Evolutionary conservation across 2,329 filamentous ascomycete species (phyloP).

Genomic region (Polytolypa hystricis): DNA sequence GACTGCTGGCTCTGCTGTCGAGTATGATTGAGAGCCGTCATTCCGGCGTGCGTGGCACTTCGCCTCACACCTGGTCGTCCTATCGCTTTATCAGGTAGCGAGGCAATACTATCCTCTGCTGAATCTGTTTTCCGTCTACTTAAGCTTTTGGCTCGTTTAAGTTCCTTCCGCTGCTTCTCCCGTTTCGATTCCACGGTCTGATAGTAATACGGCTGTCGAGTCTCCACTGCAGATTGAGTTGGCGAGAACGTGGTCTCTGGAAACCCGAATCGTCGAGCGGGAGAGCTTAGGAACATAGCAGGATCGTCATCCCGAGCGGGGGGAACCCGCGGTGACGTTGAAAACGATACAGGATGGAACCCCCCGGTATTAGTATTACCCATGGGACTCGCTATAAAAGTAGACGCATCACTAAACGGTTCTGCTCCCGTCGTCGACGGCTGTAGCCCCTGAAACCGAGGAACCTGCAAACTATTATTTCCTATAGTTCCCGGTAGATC

Average conservation of each 20-base stretch:
- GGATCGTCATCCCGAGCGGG: conserved; percentile 30
- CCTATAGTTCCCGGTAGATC: too few species aligned
- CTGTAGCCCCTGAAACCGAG: conserved; percentile 27
- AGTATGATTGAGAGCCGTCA: conserved; percentile 18
- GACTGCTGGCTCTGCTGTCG: conserved; percentile 21
- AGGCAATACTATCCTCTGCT: conserved; percentile 21
- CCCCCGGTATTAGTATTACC: too few species aligned
- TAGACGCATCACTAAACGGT: too few species aligned
- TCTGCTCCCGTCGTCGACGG: too few species aligned
- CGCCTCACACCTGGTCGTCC: conserved; percentile 27
- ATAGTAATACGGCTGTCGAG: conserved; percentile 37
- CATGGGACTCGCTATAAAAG: too few species aligned
- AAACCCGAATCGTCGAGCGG: conserved; percentile 36
- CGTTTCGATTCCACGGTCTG: conserved; percentile 39
- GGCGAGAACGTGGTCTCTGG: conserved; percentile 23
- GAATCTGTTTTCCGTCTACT: conserved; percentile 17
- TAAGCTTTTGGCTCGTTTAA: conserved; percentile 24
- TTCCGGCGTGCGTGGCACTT: conserved; percentile 30
- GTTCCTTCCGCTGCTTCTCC: conserved; percentile 23
- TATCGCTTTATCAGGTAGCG: conserved; percentile 14
- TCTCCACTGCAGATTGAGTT: conserved; percentile 16
- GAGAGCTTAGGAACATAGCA: conserved; percentile 38
- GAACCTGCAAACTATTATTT: conserved; percentile 11
- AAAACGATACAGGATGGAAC: too few species aligned
- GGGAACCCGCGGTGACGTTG: conserved; percentile 33